These are phyloP conservation scores for Raffaelea arxii DNA, from an alignment of 2,329 filamentous ascomycete species.

Conservation along the genomic window DNA sequence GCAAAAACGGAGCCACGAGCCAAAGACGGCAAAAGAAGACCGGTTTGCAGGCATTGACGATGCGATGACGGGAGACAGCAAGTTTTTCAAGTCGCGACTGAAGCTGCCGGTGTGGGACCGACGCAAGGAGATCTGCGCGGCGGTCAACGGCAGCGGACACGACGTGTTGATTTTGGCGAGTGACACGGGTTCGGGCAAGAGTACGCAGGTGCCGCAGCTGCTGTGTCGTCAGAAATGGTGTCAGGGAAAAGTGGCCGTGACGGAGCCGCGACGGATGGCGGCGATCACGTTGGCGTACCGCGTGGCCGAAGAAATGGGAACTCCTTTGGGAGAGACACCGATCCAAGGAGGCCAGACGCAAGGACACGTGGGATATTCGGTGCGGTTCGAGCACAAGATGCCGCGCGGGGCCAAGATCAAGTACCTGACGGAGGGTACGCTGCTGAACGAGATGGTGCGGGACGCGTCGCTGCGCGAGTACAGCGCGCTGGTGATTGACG, in stretches of 20 bases:
- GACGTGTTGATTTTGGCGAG: slow-evolving; percentile 76
- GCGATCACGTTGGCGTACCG: slow-evolving; percentile 84
- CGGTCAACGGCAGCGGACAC: slow-evolving; percentile 27
- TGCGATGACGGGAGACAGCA: slow-evolving; percentile 6
- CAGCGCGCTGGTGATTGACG: slow-evolving; percentile 84
- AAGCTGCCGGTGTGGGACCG: slow-evolving; percentile 74
- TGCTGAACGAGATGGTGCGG: slow-evolving; percentile 83
- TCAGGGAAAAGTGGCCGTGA: slow-evolving; percentile 82
- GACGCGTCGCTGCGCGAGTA: slow-evolving; percentile 79
- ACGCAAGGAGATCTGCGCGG: slow-evolving; percentile 56
- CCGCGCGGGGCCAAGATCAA: slow-evolving; percentile 82
- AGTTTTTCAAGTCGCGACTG: slow-evolving; percentile 40
- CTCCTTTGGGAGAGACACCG: slow-evolving; percentile 30
- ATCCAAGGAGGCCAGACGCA: background rate
- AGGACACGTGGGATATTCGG: slow-evolving; percentile 77
- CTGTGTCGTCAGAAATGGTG: slow-evolving; percentile 75
- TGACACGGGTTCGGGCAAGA: slow-evolving; percentile 95
- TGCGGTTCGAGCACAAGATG: slow-evolving; percentile 83
- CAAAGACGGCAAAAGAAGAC: background rate
- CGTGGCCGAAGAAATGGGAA: slow-evolving; percentile 68
- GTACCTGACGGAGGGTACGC: slow-evolving; percentile 91
- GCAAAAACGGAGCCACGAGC: background rate
- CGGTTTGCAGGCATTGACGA: no score
- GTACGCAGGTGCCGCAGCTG: slow-evolving; percentile 92
- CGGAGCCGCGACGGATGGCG: slow-evolving; percentile 86